Evolutionary conservation across 2,329 filamentous ascomycete genomes (phyloP).

Genomic region (Dactylonectria macrodidyma): DNA sequence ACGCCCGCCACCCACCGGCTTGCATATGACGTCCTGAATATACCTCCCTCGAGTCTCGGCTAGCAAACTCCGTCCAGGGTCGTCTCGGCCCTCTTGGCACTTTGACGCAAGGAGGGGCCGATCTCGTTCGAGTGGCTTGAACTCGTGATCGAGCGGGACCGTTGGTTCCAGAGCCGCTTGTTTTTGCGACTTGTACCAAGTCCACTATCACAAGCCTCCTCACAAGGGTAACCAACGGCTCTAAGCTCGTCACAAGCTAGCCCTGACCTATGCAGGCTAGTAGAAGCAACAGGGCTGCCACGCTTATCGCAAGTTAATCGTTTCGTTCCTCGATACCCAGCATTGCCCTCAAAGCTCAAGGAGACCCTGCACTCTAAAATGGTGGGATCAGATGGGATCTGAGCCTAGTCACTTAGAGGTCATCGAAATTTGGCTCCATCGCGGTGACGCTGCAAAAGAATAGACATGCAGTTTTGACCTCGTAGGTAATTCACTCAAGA

Average conservation of each 20-base stretch:
- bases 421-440: constrained; percentile 24
- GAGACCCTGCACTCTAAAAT: neutral
- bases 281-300: neutral
- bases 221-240: neutral
- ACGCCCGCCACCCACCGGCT: neutral
- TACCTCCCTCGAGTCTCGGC: neutral
- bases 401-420: neutral
- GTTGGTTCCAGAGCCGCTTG: neutral
- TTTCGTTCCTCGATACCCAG: neutral
- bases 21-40: too few relatives aligned
- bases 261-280: too few relatives aligned
- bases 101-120: neutral
- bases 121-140: neutral
- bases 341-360: neutral
- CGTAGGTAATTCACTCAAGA: neutral
- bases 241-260: neutral
- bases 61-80: neutral
- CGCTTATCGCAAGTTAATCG: neutral
- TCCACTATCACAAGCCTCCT: neutral
- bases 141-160: neutral
- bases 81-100: neutral
- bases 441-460: neutral
- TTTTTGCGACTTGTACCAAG: neutral
- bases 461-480: neutral
- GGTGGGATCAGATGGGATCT: neutral